Base-by-base conservation (phyloP, 176 grass and related monocot genomes). In the Lolium perenne region DNA sequence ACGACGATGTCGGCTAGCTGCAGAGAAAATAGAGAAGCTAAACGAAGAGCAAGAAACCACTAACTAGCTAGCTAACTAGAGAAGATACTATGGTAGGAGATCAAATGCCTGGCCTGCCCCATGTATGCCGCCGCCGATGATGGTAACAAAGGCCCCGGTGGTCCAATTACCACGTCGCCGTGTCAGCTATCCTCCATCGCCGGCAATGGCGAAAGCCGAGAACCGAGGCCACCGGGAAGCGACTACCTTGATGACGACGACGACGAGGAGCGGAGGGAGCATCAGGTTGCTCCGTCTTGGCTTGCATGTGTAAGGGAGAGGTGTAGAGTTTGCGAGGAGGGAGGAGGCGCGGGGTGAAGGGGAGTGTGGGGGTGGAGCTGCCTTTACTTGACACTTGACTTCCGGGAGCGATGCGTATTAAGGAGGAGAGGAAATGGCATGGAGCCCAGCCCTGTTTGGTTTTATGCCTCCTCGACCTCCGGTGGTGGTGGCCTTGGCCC, bases 101-200 rank as follows among this genome's bases (percentile, higher is more conserved):
- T 56, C 17, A 82, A 84, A 84, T 91, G 89, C 89, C 89, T 91
- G 89, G 89, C 76, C 50, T 80, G 89, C 76, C 89, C 89, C 89
- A 51, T 91, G 89, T 91, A 91, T 84, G 85, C 89, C 85, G n/a
- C 57, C 43, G 70, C 22, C 4, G 72, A 65, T n/a, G 41, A 43
- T 40, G 7, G 72, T 4, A 53, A 7, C 41, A 43, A 76, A 76
- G 59, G 70, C 60, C 80, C 32, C 32, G 32, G 32, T 35, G 68
- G 68, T 43, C 83, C 51, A 60, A 29, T 17, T 58, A 12, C 85
- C 81, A 22, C 81, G 26, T 48, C 65, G 57, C 21, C 60, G 8
- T 23, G 1, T 84, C 63, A 68, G 68, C 81, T 51, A 48, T 2
- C 61, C 74, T 50, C 89, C 85, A 29, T 67, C 13, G 18, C n/a